A percentile compares a stretch with the other conserved stretches of the same genome.
phyloP scores from a whole-genome alignment of 306 rosid genomes.

The Aeschynomene evenia region DNA sequence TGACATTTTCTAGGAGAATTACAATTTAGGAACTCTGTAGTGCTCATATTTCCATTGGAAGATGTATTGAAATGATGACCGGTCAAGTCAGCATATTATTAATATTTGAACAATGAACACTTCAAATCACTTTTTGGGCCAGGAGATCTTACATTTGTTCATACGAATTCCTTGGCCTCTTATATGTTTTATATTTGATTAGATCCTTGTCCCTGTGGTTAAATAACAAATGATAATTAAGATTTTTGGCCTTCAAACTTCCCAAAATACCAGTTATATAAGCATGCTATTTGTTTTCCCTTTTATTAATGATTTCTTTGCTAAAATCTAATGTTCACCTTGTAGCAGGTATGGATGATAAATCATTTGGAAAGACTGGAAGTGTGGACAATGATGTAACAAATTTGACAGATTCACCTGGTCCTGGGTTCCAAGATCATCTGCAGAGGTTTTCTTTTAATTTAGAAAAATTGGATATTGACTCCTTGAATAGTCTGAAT shows the following conservation, averaged over 20 bases:
- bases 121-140: neutral
- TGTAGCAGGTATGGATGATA: slow-evolving; percentile 77
- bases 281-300: neutral
- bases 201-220: neutral
- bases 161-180: neutral
- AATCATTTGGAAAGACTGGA: slow-evolving; percentile 53
- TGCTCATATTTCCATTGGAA: neutral
- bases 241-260: neutral
- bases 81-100: neutral
- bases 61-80: neutral
- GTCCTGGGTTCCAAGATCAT: slow-evolving; percentile 48
- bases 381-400: slow-evolving; percentile 53
- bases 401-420: slow-evolving; percentile 55
- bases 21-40: neutral
- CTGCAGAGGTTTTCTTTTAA: slow-evolving; percentile 49
- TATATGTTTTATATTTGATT: neutral
- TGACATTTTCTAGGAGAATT: neutral
- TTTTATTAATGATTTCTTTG: neutral
- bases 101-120: neutral
- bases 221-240: neutral
- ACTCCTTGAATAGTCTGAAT: slow-evolving; percentile 55
- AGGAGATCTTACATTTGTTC: neutral
- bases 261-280: neutral
- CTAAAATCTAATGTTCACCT: slow-evolving; percentile 22
- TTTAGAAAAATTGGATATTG: slow-evolving; percentile 67